phyloP scores from a whole-genome alignment of 2,329 filamentous ascomycete genomes.

The Botrytis deweyae region DNA sequence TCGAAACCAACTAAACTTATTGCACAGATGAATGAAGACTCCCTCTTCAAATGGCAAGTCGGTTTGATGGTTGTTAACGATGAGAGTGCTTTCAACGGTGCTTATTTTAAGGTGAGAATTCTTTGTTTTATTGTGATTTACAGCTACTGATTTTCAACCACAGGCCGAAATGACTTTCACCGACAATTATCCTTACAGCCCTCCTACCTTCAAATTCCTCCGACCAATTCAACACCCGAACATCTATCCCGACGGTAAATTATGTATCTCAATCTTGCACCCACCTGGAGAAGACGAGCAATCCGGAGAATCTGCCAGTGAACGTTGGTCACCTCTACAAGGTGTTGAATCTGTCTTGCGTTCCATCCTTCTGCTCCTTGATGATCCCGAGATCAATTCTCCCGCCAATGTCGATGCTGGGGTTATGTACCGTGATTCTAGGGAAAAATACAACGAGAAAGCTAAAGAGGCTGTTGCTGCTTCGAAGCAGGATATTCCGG shows the following conservation, averaged over 20 bases:
- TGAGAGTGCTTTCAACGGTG: conserved; percentile 88
- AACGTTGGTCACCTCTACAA: conserved; percentile 93
- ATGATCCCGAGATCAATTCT: conserved; percentile 90
- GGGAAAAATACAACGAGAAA: conserved; percentile 65
- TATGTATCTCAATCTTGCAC: conserved; percentile 97
- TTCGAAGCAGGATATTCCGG: conserved; percentile 77
- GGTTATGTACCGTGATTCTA: conserved; percentile 76
- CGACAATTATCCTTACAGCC: conserved; percentile 83
- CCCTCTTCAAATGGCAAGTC: conserved; percentile 83
- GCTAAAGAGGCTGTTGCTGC: conserved; percentile 69
- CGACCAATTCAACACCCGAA: conserved; percentile 87
- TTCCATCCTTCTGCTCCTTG: conserved; percentile 85
- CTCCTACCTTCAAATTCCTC: conserved; percentile 84
- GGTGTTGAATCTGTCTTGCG: conserved; percentile 93
- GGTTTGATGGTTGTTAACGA: conserved; percentile 91
- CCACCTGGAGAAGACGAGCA: conserved; percentile 87
- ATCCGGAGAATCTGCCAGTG: conserved; percentile 84
- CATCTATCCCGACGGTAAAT: conserved; percentile 82
- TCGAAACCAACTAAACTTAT: conserved; percentile 27
- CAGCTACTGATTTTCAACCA: background rate
- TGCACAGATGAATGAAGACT: conserved; percentile 62
- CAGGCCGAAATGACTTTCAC: conserved; percentile 84
- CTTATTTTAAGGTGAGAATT: conserved; percentile 70
- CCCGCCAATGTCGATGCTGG: conserved; percentile 94
- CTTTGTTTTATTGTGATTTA: background rate